Evolutionary conservation across 2,329 filamentous ascomycete genomes (phyloP).

Genomic region (Aspergillus neotritici): DNA sequence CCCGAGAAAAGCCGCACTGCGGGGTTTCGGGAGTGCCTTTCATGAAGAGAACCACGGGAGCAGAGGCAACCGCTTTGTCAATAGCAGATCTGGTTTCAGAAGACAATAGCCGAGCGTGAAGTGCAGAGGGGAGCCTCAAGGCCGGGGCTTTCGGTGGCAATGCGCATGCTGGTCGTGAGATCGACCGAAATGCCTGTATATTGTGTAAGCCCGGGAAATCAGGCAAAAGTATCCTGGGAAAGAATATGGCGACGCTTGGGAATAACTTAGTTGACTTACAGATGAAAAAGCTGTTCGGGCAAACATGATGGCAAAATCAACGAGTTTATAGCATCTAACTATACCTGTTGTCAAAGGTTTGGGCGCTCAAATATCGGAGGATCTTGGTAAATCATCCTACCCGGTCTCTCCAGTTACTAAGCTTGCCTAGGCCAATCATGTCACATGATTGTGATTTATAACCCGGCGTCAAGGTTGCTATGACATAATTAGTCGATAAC

Average conservation of each 20-base stretch:
- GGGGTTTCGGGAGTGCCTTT: slow-evolving; percentile 95
- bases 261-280: slow-evolving; percentile 9
- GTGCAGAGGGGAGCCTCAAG: slow-evolving; percentile 34
- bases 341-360: no score
- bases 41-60: slow-evolving; percentile 97
- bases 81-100: slow-evolving; percentile 75
- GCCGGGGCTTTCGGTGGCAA: slow-evolving; percentile 17
- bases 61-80: slow-evolving; percentile 78
- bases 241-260: background rate
- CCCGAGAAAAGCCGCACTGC: slow-evolving; percentile 93
- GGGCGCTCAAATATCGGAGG: no score
- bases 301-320: slow-evolving; percentile 22
- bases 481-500: no score
- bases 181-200: slow-evolving; percentile 26
- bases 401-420: no score
- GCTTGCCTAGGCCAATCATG: no score
- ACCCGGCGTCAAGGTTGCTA: no score
- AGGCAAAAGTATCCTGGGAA: background rate
- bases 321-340: no score
- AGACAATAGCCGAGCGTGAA: slow-evolving; percentile 63
- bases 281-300: slow-evolving; percentile 18
- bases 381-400: no score
- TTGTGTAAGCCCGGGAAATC: slow-evolving; percentile 8
- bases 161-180: slow-evolving; percentile 21
- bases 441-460: no score